phyloP scores from a whole-genome alignment of 1,139 yeast species.

The Kodamaea ohmeri region DNA sequence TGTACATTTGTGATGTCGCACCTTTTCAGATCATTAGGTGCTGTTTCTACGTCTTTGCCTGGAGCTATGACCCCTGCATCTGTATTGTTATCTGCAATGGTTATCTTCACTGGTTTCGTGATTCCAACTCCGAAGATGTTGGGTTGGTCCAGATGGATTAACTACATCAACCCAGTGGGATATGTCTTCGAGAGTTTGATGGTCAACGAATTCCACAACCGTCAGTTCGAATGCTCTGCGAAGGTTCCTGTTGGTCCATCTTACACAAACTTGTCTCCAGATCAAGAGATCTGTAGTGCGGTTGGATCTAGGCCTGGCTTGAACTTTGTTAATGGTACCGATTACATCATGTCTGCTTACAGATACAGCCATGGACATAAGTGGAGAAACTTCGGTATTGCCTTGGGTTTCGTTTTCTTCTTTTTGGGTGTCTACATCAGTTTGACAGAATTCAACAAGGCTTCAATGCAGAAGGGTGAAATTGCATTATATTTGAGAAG shows the following conservation, averaged over 20 bases:
- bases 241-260: conserved; percentile 54
- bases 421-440: conserved; percentile 55
- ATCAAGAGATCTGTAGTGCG: conserved; percentile 53
- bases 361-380: conserved; percentile 55
- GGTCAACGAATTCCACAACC: conserved; percentile 54
- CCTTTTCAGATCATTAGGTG: conserved; percentile 69
- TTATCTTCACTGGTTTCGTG: conserved; percentile 65
- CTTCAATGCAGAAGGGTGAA: conserved; percentile 83
- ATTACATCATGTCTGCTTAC: conserved; percentile 47
- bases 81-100: conserved; percentile 48
- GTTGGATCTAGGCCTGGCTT: conserved; percentile 66
- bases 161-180: conserved; percentile 67
- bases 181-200: conserved; percentile 48
- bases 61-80: conserved; percentile 77
- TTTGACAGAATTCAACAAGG: conserved; percentile 64
- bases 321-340: conserved; percentile 53
- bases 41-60: conserved; percentile 55
- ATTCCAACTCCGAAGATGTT: conserved; percentile 66
- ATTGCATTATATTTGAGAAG: conserved; percentile 59
- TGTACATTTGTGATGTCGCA: conserved; percentile 69
- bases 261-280: conserved; percentile 37
- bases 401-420: conserved; percentile 52
- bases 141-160: conserved; percentile 81
- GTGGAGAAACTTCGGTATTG: conserved; percentile 85
- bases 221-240: conserved; percentile 39